Evolutionary conservation across 225 moss, liverwort and hornwort genomes (phyloP).

Genomic region (Marchantia paleacea): DNA sequence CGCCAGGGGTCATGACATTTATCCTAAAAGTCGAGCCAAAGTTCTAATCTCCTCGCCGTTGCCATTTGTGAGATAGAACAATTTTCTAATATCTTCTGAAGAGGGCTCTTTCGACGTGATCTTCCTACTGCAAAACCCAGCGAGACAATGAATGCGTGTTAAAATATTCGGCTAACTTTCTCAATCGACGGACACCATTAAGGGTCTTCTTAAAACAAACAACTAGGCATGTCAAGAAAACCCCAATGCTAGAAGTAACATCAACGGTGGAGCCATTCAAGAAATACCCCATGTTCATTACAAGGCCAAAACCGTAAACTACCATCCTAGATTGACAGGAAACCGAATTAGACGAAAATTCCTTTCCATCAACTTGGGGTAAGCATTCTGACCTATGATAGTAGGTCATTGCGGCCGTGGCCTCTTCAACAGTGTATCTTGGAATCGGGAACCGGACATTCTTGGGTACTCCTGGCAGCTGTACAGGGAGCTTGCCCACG

Average conservation of each 20-base stretch:
- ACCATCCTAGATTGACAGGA: no score
- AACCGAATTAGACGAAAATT: no score
- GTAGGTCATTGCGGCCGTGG: constrained; percentile 67
- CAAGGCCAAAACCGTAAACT: no score
- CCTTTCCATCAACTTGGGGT: no score
- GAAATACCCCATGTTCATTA: background rate
- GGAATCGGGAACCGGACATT: constrained; percentile 62
- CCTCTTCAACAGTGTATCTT: constrained; percentile 78
- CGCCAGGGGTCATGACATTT: background rate
- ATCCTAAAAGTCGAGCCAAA: constrained; percentile 68
- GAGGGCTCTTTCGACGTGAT: constrained; percentile 60
- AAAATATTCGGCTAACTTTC: no score
- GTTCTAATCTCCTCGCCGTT: constrained; percentile 86
- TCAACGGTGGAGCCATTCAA: background rate
- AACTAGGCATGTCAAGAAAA: no score
- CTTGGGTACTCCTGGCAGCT: constrained; percentile 82
- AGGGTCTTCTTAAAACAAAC: no score
- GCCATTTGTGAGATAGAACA: constrained; percentile 87
- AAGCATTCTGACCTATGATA: constrained; percentile 63
- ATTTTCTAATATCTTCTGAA: constrained; percentile 65
- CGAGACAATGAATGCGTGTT: background rate
- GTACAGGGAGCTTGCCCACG: constrained; percentile 82
- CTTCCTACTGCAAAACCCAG: constrained; percentile 56
- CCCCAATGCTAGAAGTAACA: background rate
- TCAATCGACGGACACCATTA: no score